Base-by-base conservation (phyloP, 2,329 filamentous ascomycete species). In the Sporothrix luriei region DNA sequence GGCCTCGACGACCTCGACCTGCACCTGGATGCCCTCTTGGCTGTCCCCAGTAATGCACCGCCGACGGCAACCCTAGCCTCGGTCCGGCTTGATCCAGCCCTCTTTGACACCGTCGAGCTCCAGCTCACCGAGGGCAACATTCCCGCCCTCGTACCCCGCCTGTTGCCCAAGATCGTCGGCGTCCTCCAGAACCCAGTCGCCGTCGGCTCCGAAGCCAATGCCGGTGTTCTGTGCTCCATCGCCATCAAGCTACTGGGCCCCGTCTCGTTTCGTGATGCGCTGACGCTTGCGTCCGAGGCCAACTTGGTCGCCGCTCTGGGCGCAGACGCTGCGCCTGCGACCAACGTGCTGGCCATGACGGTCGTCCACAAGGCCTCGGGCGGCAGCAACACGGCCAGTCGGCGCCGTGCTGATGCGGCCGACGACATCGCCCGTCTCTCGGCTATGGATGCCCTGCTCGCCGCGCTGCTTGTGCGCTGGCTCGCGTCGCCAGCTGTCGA, bases 31-130 rank as follows among this genome's bases (percentile, higher is more conserved):
- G 77, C 82, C 38, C 78, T 89, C n/a, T 72, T 81, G 24, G 26
- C 66, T 1, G 1, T 46, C 3, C 33, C 29, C 13, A 19, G n/a
- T 3, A n/a, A 24, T 4, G 13, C 19, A 21, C 40, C 51, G 2
- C 21, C 21, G 75, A 78, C 33, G 80, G 84, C 71, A 78, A 83
- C 21, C 0, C 76, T 51, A 21, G 21, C 64, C 81, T 7, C 64
- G 0, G 33, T 57, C 1, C 76, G 79, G 0, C 78, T 86, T 48
- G 77, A 84, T 71, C 77, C 78, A 13, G 84, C 83, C 73, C 79
- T 89, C 2, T 84, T 89, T 70, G 87, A 89, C 74, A 79, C 87
- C 74, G 83, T 89, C 57, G 83, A 86, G 74, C 81, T 88, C 4
- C 86, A 88, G 74, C 79, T 89, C 19, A 88, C 81, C 86, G 85